phyloP scores from a whole-genome alignment of 768 basidiomycete genomes.

The Pseudohyphozyma bogoriensis region DNA sequence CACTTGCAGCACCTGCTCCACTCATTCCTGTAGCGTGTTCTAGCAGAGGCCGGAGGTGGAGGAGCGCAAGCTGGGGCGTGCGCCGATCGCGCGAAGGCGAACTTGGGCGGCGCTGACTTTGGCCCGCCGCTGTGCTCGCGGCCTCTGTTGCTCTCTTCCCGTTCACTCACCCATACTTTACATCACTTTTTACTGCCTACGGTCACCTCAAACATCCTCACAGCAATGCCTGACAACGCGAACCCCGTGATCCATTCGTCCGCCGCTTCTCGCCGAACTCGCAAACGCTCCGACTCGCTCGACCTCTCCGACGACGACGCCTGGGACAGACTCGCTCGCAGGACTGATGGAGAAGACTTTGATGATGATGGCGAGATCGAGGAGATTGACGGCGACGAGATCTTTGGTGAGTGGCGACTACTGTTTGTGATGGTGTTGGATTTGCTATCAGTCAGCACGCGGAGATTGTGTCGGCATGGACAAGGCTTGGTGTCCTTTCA shows the following conservation, averaged over 20 bases:
- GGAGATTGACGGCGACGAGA: constrained; percentile 83
- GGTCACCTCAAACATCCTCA: constrained; percentile 10
- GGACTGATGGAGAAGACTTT: not conserved
- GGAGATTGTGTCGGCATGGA: not conserved
- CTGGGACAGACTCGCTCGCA: constrained; percentile 16
- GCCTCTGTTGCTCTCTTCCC: too few relatives aligned
- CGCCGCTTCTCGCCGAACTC: constrained; percentile 34
- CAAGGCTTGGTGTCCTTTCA: not conserved
- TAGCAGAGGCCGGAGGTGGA: too few relatives aligned
- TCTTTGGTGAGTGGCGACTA: constrained; percentile 64
- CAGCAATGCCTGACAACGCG: constrained; percentile 52
- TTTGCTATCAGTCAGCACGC: not conserved
- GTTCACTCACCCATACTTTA: not conserved
- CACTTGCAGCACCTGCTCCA: too few relatives aligned
- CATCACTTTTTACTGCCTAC: not conserved
- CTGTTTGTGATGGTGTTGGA: too few relatives aligned
- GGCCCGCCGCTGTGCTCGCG: not conserved
- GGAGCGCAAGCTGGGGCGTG: not conserved
- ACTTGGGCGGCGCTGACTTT: not conserved
- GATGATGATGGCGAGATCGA: constrained; percentile 41
- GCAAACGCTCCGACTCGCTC: constrained; percentile 33
- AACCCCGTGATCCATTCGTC: constrained; percentile 70
- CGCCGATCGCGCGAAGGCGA: not conserved
- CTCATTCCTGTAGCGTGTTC: too few relatives aligned
- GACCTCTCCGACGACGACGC: constrained; percentile 41